Base-by-base conservation (phyloP, 2,329 filamentous ascomycete genomes). In the Paramyrothecium sp. region DNA sequence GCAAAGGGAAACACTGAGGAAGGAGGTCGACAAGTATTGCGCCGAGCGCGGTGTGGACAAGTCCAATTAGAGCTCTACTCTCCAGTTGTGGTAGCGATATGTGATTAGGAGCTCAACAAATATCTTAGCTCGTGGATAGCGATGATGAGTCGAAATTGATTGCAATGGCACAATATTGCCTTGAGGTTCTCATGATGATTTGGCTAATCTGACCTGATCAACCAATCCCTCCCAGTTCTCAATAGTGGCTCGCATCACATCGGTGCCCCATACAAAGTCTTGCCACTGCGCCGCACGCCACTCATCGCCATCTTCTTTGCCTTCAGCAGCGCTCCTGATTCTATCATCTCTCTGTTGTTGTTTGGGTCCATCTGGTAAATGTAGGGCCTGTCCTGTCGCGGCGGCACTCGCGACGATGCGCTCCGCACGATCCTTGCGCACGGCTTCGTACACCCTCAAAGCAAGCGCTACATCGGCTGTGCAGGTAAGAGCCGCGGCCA, bases 21-120 rank as follows among this genome's bases (percentile, higher is more conserved):
- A 89, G 77, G 90, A 93, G 76, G 90, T 92, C 7, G 82, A 82
- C 59, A 90, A 88, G 76, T 93, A 90, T 70, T 91, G 89, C 65
- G 77, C 78, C 49, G 88, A 90, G 74, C 78, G 88, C 47, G 79
- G 79, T 0, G 78, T 81, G 23, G 22, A 55, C 20, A 59, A 56
- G 8, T 30, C 60, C 5, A 44, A 44, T 3, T 44, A 44, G n/a
- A 12, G 13, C 38, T 7, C 5, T 44, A 44, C 5, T 4, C 5
- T 17, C 13, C 13, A 44, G n/a, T 17, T 44, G 5, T 30, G 26
- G 26, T 30, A 30, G 26, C 10, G 26, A 30, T 30, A 10, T 30
- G 26, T 30, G 26, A 30, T 30, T 30, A 30, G 26, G 26, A 30
- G 26, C 10, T 30, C 26, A 30, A 30, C 5, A 30, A 10, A 4